Base-by-base conservation (phyloP, 2,329 filamentous ascomycete species). In the Penicillium carneum region DNA sequence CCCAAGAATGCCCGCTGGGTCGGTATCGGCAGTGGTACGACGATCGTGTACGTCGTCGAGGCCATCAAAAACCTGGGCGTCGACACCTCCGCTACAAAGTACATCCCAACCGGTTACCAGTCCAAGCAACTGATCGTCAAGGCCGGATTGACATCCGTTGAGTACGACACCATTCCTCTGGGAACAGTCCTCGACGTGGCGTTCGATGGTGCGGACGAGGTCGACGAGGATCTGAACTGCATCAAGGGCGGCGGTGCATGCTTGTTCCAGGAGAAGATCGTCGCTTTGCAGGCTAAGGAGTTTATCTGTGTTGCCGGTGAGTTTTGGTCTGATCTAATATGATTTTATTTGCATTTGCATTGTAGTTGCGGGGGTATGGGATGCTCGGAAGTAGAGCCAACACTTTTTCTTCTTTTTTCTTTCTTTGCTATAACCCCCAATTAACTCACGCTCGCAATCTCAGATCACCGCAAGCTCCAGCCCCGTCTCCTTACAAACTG, bases 231-330 rank as follows among this genome's bases (percentile, higher is more conserved):
- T 54, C 81, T 99, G 62, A 99, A 98, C 79, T 92, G 94, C 74
- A 98, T 99, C 82, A 98, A 98, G 82, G 95, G 95, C 57, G 95
- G 95, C 51, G 95, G 95, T 61, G 95, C 93, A n/a, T 99, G 95
- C 79, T 81, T 98, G 59, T 96, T 97, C 82, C 95, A 98, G 79
- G 95, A 99, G 81, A 99, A 99, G 83, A 84, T 99, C 38, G 93
- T 99, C 4, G 93, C 93, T 5, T 87, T 92, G 62, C 87, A 90
- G 51, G 90, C 92, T 3, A 90, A 88, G 78, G 91, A 91, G 74
- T 97, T 97, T 73, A 84, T 97, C 64, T 94, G 91, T 71, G 92
- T 96, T 60, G 92, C 92, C 59, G 90, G 89, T 91, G 79, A 72
- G 84, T 78, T 26, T 3, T 8, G 10, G 29, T 41, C 20, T 8